Percentiles rank a stretch among this genome's conserved stretches.
phyloP scores from a whole-genome alignment of 257 asterid genomes.

The Echites panduratus region DNA sequence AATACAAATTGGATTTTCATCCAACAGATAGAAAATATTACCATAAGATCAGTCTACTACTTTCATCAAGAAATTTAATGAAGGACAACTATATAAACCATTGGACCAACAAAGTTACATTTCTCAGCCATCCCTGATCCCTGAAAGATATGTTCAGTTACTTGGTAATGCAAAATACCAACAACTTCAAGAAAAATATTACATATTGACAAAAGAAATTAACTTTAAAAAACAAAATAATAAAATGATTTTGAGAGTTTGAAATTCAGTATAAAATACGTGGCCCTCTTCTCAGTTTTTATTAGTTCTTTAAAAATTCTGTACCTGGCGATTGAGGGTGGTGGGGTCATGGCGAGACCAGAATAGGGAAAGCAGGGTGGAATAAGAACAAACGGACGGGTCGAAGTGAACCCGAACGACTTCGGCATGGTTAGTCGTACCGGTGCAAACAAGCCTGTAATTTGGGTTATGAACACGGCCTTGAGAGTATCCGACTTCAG shows the following conservation, averaged over 20 bases:
- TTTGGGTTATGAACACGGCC: constrained; percentile 52
- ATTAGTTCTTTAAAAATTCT: too few species aligned
- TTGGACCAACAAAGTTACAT: too few species aligned
- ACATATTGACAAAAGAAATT: neutral
- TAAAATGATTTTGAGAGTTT: neutral
- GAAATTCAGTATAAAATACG: too few species aligned
- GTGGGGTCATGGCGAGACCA: constrained; percentile 80
- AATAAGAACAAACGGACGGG: constrained; percentile 52
- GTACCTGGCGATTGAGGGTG: constrained; percentile 71
- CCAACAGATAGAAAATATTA: too few species aligned
- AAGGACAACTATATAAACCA: too few species aligned
- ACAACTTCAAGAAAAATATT: too few species aligned
- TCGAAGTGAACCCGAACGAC: constrained; percentile 68
- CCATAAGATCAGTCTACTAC: neutral
- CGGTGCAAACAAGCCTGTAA: constrained; percentile 58
- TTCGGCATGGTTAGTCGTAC: constrained; percentile 70
- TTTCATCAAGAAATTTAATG: neutral
- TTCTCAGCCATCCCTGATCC: neutral
- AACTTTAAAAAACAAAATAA: neutral
- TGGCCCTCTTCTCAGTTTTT: too few species aligned
- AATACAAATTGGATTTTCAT: too few species aligned
- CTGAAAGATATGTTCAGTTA: neutral
- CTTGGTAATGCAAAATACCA: too few species aligned
- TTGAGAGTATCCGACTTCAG: constrained; percentile 84
- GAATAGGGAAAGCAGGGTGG: constrained; percentile 55